Base-by-base conservation (phyloP, 352 stramenopile species). In the Phytophthora citricola region DNA sequence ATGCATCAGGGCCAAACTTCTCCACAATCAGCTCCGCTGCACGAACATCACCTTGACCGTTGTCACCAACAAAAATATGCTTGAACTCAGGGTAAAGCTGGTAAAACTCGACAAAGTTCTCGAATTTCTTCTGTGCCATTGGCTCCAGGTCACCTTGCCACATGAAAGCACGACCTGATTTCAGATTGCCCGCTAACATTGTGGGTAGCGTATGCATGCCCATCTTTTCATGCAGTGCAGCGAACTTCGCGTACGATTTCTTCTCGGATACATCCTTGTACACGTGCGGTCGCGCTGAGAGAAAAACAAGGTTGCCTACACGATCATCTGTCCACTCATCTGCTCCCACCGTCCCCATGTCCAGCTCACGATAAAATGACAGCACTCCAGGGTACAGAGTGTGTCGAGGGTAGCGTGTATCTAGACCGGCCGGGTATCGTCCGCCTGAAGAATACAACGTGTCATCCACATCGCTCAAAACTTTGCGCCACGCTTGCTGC, bases 241-340 rank as follows among this genome's bases (percentile, higher is more conserved):
- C 87, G 79, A 99, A 99, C 57, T 99, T 99, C 22, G 86, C 86
- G 76, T 98, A 99, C 54, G 97, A 98, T 31, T 97, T 95, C 63
- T 98, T 98, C 71, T 99, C 97, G 29, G 94, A 98, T 51, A 99
- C 80, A 72, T 99, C 97, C 76, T 99, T 99, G 84, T 99, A 99
- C 48, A 99, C 90, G 73, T 99, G 97, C 5, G 98, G 98, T 34
- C 98, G 81, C n/a, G 98, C 98, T 1, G 93, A 99, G 5, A 99
- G 76, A 71, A 99, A 99, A 5, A 98, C 97, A 15, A 99, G 81
- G 71, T 99, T 99, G 27, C 98, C 98, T 1, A 98, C 79, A 29
- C 87, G 91, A 70, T 83, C 89, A 56, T 89, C 78, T 12, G 83
- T 93, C 81, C 92, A 98, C 53, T 97, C 85, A 32, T 98, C 93